Evolutionary conservation across 2,329 filamentous ascomycete species (phyloP).

Genomic region (Colletotrichum godetiae): DNA sequence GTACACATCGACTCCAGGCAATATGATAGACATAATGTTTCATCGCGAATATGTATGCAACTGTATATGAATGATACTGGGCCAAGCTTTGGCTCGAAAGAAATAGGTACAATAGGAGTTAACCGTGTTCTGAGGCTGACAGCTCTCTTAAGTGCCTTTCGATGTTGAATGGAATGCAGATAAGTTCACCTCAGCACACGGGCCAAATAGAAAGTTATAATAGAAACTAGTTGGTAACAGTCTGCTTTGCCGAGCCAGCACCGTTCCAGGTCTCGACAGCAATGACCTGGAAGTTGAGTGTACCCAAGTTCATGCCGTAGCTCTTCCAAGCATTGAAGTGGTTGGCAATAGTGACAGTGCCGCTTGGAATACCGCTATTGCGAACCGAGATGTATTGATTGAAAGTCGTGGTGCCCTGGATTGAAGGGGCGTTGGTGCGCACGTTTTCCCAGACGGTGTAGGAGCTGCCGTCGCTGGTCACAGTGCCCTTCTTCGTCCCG

Average conservation of each 20-base stretch:
- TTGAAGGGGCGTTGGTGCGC: constrained; percentile 56
- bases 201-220: neutral
- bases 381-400: constrained; percentile 61
- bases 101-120: neutral
- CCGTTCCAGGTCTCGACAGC: constrained; percentile 59
- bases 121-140: neutral
- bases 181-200: neutral
- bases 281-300: constrained; percentile 62
- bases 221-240: neutral
- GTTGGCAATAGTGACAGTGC: constrained; percentile 59
- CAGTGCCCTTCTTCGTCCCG: constrained; percentile 44
- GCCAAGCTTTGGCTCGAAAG: neutral
- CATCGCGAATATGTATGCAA: neutral
- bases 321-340: constrained; percentile 65
- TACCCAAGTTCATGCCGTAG: constrained; percentile 58
- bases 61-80: neutral
- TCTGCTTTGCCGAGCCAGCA: constrained; percentile 30
- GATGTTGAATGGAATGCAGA: neutral
- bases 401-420: constrained; percentile 60
- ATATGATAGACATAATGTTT: neutral
- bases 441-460: constrained; percentile 50
- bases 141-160: neutral
- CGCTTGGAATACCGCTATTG: constrained; percentile 45
- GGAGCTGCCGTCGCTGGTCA: constrained; percentile 45
- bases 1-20: neutral